Conservation (phyloP, 148 eudicot species). For the Polygonum aviculare region DNA sequence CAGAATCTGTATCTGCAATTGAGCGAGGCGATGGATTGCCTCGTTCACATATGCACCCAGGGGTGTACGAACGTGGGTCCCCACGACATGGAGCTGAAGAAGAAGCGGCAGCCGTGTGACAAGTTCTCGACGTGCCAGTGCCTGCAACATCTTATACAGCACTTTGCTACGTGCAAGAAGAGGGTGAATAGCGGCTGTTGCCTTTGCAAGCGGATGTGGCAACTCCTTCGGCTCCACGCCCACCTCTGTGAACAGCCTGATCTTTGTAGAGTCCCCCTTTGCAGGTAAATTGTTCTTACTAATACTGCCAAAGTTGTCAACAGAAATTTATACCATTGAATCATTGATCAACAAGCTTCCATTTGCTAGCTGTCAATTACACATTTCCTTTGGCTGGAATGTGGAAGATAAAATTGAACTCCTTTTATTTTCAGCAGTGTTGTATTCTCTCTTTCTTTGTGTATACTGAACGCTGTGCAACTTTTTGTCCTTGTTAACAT, state of each 20-base stretch:
- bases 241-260: slow-evolving; percentile 66
- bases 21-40: slow-evolving; percentile 87
- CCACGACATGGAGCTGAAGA: slow-evolving; percentile 43
- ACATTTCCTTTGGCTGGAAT: not conserved
- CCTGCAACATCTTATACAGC: slow-evolving; percentile 57
- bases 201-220: slow-evolving; percentile 83
- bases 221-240: slow-evolving; percentile 70
- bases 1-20: slow-evolving; percentile 57
- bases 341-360: not conserved
- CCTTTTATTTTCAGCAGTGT: not conserved
- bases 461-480: not conserved
- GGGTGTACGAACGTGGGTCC: slow-evolving; percentile 89
- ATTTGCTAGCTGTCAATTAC: not conserved
- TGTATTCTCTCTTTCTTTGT: not conserved
- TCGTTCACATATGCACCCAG: slow-evolving; percentile 80
- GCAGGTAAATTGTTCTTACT: slow-evolving; percentile 43
- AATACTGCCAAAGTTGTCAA: not conserved
- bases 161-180: slow-evolving; percentile 69
- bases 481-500: not conserved
- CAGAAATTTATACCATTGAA: too few species aligned
- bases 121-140: slow-evolving; percentile 68
- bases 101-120: slow-evolving; percentile 59
- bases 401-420: not conserved
- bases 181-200: slow-evolving; percentile 69
- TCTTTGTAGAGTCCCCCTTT: slow-evolving; percentile 73